Conservation (phyloP, 2,329 filamentous ascomycete genomes). For the Chaetomiaceae sp. region DNA sequence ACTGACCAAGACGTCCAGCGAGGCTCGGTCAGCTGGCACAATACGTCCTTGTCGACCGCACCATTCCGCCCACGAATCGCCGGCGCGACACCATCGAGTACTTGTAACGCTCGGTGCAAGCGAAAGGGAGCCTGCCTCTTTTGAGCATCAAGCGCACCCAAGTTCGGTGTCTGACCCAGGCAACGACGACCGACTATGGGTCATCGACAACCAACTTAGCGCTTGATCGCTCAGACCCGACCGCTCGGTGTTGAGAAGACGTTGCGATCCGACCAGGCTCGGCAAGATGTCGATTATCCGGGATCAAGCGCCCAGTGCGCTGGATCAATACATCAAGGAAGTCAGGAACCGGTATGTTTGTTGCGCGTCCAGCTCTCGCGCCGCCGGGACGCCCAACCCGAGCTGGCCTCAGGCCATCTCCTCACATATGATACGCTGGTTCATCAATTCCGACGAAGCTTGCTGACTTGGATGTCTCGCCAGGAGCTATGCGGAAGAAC, state of each 20-base stretch:
- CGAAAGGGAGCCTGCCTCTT: too few relatives aligned
- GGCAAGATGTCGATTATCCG: conserved; percentile 31
- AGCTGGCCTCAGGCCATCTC: neutral
- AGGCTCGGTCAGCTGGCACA: neutral
- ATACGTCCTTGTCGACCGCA: neutral
- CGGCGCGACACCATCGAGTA: too few relatives aligned
- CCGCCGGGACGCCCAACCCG: neutral
- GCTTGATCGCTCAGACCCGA: conserved; percentile 20
- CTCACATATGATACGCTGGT: neutral
- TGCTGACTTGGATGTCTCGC: conserved; percentile 5
- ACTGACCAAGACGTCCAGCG: neutral
- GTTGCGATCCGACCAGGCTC: conserved; percentile 1
- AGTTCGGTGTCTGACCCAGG: neutral
- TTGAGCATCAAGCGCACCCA: neutral
- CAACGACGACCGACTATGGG: conserved; percentile 22
- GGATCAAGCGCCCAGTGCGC: conserved; percentile 47
- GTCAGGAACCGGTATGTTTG: conserved; percentile 46
- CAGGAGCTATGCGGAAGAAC: conserved; percentile 38
- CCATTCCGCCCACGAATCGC: too few relatives aligned
- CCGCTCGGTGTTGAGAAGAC: conserved; percentile 12
- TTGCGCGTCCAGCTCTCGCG: neutral
- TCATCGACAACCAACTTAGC: conserved; percentile 18
- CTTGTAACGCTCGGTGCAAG: too few relatives aligned
- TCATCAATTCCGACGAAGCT: neutral
- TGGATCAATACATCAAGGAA: conserved; percentile 50